These are phyloP conservation scores for Acorus gramineus DNA, from an alignment of 106 monocot species.

Conservation along the genomic window DNA sequence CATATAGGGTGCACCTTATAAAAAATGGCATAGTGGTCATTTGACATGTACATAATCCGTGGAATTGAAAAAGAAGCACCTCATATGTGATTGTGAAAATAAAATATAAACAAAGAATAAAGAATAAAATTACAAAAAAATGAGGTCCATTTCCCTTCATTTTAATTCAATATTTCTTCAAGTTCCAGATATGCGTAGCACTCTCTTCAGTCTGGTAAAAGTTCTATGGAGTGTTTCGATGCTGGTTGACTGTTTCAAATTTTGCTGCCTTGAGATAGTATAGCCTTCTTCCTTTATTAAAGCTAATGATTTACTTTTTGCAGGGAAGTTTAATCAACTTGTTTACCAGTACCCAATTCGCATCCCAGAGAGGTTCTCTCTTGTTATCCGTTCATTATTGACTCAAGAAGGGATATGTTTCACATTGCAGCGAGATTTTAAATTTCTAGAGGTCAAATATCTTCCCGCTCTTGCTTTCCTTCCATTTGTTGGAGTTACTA, in stretches of 20 bases:
- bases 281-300: neutral
- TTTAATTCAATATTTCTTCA: no score
- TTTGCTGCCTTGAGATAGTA: neutral
- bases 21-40: no score
- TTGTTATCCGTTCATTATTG: slow-evolving; percentile 95
- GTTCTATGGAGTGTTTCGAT: no score
- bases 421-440: slow-evolving; percentile 88
- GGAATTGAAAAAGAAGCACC: no score
- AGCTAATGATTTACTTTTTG: neutral
- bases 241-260: neutral
- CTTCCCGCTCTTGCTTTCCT: neutral
- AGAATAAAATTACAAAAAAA: no score
- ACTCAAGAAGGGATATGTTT: slow-evolving; percentile 99
- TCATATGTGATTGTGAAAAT: no score
- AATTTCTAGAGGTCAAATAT: slow-evolving; percentile 90
- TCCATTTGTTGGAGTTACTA: neutral
- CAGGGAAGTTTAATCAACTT: slow-evolving; percentile 99
- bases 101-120: no score
- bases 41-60: no score
- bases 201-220: no score
- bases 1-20: no score
- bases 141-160: no score
- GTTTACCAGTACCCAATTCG: slow-evolving; percentile 97
- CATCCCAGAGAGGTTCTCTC: slow-evolving; percentile 96
- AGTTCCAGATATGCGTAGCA: no score